Evolutionary conservation across 2,329 filamentous ascomycete genomes (phyloP), one percentile per base, ranked within the genome.

Genomic region (Ceratocystis variospora): DNA sequence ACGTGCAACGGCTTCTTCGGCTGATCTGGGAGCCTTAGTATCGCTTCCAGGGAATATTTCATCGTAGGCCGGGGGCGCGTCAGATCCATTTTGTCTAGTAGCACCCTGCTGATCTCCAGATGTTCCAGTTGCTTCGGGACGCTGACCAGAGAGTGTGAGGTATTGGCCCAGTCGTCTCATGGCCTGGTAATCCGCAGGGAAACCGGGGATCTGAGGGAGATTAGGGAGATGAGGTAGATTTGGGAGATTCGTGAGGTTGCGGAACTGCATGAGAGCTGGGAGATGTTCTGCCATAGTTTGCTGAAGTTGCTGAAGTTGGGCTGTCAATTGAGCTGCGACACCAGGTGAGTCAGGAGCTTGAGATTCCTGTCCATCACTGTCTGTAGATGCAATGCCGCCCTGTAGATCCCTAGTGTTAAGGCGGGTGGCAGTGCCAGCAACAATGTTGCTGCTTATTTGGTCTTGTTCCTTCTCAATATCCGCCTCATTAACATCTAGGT

Each of bases 221-320:
- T 67, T 67, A 10, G 61, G 50, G 73, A 87, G 82, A 70, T 84
- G 81, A 48, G 76, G 80, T 45, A 87, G 82, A 69, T 84, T 81
- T 46, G 76, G 79, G 41, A 86, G 75, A 61, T 76, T 73, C 0
- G 75, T 71, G 7, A 77, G 69, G 65, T 87, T 87, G 3, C 76
- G 69, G 63, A 87, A 87, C 62, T 87, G 86, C 71, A 89, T 79
- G 59, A 64, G 59, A 44, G 44, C 46, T 7, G 66, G 66, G 22
- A 68, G 48, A 45, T 85, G 81, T 73, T 85, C 77, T 45, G 83
- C 80, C 77, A 90, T 81, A 59, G 80, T 84, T 72, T 90, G 86
- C 72, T 91, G 89, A 71, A 92, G 81, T 67, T 91, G 86, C 66
- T 92, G 86, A 61, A 92, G 80, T 72, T 91, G 88, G 19, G 86